Conservation (phyloP, 2,329 filamentous ascomycete species). For the Fusarium clavum region DNA sequence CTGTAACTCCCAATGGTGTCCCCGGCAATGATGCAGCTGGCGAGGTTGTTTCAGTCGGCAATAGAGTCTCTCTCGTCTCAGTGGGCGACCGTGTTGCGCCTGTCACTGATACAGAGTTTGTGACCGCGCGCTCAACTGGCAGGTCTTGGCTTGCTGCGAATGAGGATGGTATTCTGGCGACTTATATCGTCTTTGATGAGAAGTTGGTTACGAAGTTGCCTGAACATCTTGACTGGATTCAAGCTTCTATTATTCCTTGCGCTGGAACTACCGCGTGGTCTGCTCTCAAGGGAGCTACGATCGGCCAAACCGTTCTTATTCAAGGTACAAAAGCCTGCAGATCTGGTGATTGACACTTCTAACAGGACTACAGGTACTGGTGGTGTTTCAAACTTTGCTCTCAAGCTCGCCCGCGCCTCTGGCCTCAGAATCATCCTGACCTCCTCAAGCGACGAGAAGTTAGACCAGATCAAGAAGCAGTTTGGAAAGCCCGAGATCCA, state of each 20-base stretch:
- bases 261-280: slow-evolving; percentile 60
- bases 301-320: slow-evolving; percentile 57
- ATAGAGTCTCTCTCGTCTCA: slow-evolving; percentile 48
- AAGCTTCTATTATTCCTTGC: slow-evolving; percentile 55
- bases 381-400: slow-evolving; percentile 53
- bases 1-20: slow-evolving; percentile 50
- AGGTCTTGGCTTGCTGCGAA: slow-evolving; percentile 58
- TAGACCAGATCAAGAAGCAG: slow-evolving; percentile 55
- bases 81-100: slow-evolving; percentile 54
- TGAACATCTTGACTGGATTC: slow-evolving; percentile 51
- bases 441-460: slow-evolving; percentile 63
- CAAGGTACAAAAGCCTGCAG: slow-evolving; percentile 48
- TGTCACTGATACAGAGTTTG: slow-evolving; percentile 54
- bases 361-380: slow-evolving; percentile 51
- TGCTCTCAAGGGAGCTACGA: slow-evolving; percentile 53
- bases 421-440: slow-evolving; percentile 64
- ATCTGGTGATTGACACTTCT: background rate
- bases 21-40: slow-evolving; percentile 56
- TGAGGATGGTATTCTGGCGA: slow-evolving; percentile 57
- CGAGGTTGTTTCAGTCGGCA: slow-evolving; percentile 54
- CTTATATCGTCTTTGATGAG: slow-evolving; percentile 57
- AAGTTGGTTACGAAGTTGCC: slow-evolving; percentile 52
- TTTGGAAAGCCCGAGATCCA: slow-evolving; percentile 57
- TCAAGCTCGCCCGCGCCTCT: slow-evolving; percentile 61
- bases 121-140: slow-evolving; percentile 52